A percentile compares a stretch with the other conserved stretches of the same genome.
These are phyloP conservation scores for Fragaria nilgerrensis DNA, from an alignment of 306 rosid genomes.

Conservation along the genomic window DNA sequence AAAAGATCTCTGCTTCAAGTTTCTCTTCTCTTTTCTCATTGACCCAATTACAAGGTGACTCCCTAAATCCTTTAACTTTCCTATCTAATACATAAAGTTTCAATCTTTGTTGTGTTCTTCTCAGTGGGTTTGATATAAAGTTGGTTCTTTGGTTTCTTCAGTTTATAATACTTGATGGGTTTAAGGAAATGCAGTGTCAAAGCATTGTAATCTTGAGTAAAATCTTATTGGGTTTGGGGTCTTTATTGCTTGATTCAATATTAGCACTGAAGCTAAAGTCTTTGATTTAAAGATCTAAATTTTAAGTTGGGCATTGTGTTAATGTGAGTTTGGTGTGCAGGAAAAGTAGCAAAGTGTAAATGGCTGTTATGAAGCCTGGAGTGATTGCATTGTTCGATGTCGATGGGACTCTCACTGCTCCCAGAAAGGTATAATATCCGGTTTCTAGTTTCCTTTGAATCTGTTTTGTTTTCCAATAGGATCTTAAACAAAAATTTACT, in stretches of 20 bases:
- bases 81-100: not conserved
- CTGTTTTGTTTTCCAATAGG: not conserved
- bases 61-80: not conserved
- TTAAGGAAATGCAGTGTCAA: not conserved
- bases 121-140: conserved; percentile 1
- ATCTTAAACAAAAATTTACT: not conserved
- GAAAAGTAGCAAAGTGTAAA: conserved; percentile 7
- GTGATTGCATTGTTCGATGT: conserved; percentile 93
- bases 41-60: conserved; percentile 8
- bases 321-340: conserved; percentile 14
- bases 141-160: not conserved
- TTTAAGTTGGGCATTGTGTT: conserved; percentile 14
- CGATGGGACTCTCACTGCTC: conserved; percentile 97
- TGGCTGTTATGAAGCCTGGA: conserved; percentile 72
- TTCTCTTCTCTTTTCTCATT: not conserved
- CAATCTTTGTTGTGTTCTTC: not conserved
- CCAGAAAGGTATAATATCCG: conserved; percentile 61
- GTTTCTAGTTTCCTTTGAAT: conserved; percentile 12
- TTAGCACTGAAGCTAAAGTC: not conserved
- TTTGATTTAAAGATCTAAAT: not conserved
- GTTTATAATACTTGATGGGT: not conserved
- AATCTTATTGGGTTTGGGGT: not conserved
- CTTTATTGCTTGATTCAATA: not conserved
- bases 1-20: conserved; percentile 24
- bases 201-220: not conserved